phyloP scores from a whole-genome alignment of 2,329 filamentous ascomycete species.

The Hawksworthiomyces lignivorus region DNA sequence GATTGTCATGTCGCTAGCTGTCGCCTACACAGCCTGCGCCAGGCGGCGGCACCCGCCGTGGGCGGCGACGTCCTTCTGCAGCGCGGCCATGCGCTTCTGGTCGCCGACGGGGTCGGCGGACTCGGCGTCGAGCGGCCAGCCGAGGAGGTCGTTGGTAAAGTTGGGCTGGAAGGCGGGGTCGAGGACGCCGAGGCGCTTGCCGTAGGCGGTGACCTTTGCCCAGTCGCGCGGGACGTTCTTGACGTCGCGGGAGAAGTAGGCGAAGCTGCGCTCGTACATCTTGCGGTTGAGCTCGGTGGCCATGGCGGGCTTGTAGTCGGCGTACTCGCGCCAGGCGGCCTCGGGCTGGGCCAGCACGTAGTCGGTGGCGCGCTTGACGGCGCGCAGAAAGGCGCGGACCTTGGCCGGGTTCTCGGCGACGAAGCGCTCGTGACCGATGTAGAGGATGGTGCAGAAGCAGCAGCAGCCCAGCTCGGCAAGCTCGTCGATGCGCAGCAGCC shows the following conservation, averaged over 20 bases:
- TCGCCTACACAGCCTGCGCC: not conserved
- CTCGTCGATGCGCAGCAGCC: constrained; percentile 76
- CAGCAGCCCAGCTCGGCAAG: constrained; percentile 73
- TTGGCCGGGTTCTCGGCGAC: constrained; percentile 58
- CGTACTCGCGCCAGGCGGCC: constrained; percentile 58
- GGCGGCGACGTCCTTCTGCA: constrained; percentile 59
- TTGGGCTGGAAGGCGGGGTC: constrained; percentile 58
- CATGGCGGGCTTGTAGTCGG: constrained; percentile 66
- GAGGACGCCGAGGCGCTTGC: constrained; percentile 63
- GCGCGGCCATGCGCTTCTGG: constrained; percentile 63
- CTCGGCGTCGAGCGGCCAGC: constrained; percentile 56
- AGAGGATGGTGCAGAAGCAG: constrained; percentile 76
- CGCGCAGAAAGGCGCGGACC: constrained; percentile 60
- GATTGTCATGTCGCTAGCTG: no score
- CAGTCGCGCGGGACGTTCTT: constrained; percentile 64
- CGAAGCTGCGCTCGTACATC: constrained; percentile 72
- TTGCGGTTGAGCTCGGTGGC: constrained; percentile 61
- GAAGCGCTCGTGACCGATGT: constrained; percentile 71
- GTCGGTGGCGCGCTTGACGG: constrained; percentile 68
- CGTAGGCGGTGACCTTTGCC: constrained; percentile 70
- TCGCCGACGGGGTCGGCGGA: constrained; percentile 61
- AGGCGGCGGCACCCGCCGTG: constrained; percentile 56
- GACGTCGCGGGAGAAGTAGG: constrained; percentile 58
- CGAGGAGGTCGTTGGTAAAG: constrained; percentile 66
- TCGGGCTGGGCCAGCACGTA: constrained; percentile 58